Percentiles rank a stretch among this genome's conserved stretches.
These are phyloP conservation scores for Aspergillus sp. DNA, from an alignment of 2,329 filamentous ascomycete species.

Conservation along the genomic window DNA sequence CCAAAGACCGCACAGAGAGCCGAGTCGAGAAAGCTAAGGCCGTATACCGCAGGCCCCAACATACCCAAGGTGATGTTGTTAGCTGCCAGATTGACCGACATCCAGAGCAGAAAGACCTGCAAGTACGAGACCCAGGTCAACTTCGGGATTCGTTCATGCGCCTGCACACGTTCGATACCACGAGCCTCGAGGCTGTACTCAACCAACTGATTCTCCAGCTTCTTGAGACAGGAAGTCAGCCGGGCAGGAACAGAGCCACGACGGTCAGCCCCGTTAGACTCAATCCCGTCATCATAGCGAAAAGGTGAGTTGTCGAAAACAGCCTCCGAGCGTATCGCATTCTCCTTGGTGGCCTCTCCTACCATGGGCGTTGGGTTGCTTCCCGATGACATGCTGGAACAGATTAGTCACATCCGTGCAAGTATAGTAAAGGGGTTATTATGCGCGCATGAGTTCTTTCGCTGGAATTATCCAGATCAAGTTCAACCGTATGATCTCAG, in stretches of 20 bases:
- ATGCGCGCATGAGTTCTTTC: slow-evolving; percentile 49
- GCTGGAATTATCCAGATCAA: slow-evolving; percentile 53
- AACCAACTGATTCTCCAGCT: slow-evolving; percentile 47
- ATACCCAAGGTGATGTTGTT: slow-evolving; percentile 69
- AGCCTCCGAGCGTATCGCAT: slow-evolving; percentile 16
- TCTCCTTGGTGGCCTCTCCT: slow-evolving; percentile 31
- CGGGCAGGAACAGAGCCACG: slow-evolving; percentile 29
- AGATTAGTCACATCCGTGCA: slow-evolving; percentile 25
- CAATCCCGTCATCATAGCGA: slow-evolving; percentile 25
- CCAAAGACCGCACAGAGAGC: slow-evolving; percentile 63
- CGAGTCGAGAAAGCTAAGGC: slow-evolving; percentile 62
- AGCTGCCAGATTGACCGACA: slow-evolving; percentile 65
- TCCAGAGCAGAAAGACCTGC: slow-evolving; percentile 63
- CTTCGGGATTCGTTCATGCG: slow-evolving; percentile 58
- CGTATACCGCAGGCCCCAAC: slow-evolving; percentile 63
- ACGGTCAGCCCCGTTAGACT: slow-evolving; percentile 11
- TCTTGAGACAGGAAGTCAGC: slow-evolving; percentile 35
- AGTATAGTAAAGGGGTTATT: slow-evolving; percentile 15
- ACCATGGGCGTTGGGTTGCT: slow-evolving; percentile 32
- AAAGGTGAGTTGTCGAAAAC: slow-evolving; percentile 16
- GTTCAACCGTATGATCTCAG: slow-evolving; percentile 52
- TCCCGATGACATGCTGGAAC: slow-evolving; percentile 38
- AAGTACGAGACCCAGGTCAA: slow-evolving; percentile 57
- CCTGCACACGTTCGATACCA: slow-evolving; percentile 63
- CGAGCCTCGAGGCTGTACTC: slow-evolving; percentile 59